These are phyloP conservation scores for Pleurotus tuoliensis DNA, from an alignment of 768 basidiomycete species.

Conservation along the genomic window DNA sequence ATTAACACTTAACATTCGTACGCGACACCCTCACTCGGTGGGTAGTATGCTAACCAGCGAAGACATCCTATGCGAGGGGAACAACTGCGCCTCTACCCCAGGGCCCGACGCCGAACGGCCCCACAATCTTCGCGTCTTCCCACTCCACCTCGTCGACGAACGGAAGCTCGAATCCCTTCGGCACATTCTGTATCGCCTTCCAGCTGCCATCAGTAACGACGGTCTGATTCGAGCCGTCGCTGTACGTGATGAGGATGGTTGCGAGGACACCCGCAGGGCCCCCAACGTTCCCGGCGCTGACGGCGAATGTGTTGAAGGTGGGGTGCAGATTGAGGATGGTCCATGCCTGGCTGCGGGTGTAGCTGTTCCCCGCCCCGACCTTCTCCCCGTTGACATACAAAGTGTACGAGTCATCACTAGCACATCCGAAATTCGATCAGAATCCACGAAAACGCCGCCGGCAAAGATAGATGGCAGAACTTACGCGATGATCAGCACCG, in stretches of 20 bases:
- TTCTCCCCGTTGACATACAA: constrained; percentile 3
- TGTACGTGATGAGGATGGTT: constrained; percentile 17
- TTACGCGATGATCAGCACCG: not conserved
- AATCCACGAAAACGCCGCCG: not conserved
- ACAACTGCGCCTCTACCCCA: not conserved
- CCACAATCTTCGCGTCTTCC: constrained; percentile 20
- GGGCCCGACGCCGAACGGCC: not conserved
- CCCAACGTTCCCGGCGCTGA: constrained; percentile 24
- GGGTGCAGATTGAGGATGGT: constrained; percentile 21
- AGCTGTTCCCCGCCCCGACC: constrained; percentile 20
- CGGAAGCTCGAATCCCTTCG: constrained; percentile 24
- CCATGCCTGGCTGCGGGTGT: constrained; percentile 19
- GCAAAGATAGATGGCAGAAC: not conserved
- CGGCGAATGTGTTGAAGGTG: constrained; percentile 21
- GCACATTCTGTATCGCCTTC: constrained; percentile 15
- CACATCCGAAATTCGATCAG: not conserved
- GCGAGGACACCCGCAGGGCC: constrained; percentile 23
- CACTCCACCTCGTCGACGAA: constrained; percentile 26
- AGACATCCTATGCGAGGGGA: not conserved
- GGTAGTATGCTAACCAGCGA: too few relatives aligned
- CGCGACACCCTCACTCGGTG: too few relatives aligned
- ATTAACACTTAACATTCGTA: too few relatives aligned
- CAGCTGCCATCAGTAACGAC: constrained; percentile 20
- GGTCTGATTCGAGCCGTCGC: constrained; percentile 16
- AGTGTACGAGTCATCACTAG: constrained; percentile 2